Evolutionary conservation across 202 grass and related monocot genomes (phyloP).

Genomic region (Sporobolus alterniflorus): DNA sequence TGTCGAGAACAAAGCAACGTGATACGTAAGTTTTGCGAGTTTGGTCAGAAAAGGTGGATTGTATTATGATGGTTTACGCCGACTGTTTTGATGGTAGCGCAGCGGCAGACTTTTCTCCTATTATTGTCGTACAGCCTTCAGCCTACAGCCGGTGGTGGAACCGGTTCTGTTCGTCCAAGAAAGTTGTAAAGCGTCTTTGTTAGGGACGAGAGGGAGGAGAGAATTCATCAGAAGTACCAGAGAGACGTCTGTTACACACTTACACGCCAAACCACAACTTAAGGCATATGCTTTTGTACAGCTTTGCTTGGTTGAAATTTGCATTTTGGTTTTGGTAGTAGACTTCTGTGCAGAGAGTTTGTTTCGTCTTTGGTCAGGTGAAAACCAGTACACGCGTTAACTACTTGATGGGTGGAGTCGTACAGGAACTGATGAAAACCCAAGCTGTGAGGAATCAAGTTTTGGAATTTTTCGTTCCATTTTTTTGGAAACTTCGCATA

Average conservation of each 20-base stretch:
- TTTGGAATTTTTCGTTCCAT: too few species aligned
- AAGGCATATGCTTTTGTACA: neutral
- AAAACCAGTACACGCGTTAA: neutral
- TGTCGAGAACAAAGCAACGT: neutral
- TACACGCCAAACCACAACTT: neutral
- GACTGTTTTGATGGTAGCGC: neutral
- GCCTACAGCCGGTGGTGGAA: neutral
- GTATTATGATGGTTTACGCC: neutral
- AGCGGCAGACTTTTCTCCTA: neutral
- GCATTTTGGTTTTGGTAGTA: neutral
- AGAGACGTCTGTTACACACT: neutral
- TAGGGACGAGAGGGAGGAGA: neutral
- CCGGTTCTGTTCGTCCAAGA: conserved; percentile 18
- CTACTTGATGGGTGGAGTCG: neutral
- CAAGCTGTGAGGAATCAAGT: too few species aligned
- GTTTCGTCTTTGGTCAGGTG: neutral
- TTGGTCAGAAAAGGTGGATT: neutral
- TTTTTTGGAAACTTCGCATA: too few species aligned
- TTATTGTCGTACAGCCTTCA: neutral
- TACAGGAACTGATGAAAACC: neutral
- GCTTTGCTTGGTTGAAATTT: neutral
- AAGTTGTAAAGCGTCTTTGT: neutral
- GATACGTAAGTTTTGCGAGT: conserved; percentile 1
- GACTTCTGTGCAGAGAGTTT: neutral
- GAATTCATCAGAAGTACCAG: neutral